Conservation (phyloP, 495 filamentous ascomycete genomes). For the Aspergillus nidulans region DNA sequence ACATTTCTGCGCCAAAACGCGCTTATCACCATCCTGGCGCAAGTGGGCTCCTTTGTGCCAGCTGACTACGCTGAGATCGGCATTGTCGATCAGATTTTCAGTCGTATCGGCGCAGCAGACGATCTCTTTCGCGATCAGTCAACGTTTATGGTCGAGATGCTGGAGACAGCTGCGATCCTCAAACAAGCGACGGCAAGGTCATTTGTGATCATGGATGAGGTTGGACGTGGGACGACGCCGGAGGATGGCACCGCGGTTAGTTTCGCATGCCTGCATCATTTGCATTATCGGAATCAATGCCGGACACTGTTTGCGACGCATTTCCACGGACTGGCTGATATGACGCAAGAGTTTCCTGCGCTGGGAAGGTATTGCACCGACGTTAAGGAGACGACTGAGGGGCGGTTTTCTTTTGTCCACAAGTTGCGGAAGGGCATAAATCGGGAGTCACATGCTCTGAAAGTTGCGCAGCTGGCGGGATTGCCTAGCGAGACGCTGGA, state of each 20-base stretch:
- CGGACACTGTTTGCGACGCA: conserved; percentile 91
- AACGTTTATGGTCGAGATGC: conserved; percentile 77
- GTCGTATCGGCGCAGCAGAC: conserved; percentile 86
- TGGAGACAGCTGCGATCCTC: conserved; percentile 50
- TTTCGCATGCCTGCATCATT: conserved; percentile 79
- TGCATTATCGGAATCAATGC: conserved; percentile 69
- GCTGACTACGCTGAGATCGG: conserved; percentile 80
- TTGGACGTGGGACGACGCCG: conserved; percentile 89
- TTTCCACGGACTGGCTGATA: conserved; percentile 80
- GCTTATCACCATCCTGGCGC: conserved; percentile 85
- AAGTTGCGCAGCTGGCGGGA: conserved; percentile 84
- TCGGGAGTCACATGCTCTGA: conserved; percentile 80
- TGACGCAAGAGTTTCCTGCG: conserved; percentile 58
- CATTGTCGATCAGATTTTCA: conserved; percentile 89
- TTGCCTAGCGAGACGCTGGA: conserved; percentile 57
- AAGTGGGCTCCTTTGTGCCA: conserved; percentile 87
- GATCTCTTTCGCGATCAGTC: conserved; percentile 88
- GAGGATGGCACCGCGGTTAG: conserved; percentile 86
- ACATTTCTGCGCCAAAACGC: conserved; percentile 95
- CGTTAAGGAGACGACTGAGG: conserved; percentile 60
- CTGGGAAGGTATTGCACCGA: conserved; percentile 88
- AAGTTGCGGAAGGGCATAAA: conserved; percentile 78
- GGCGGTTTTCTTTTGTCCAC: conserved; percentile 82
- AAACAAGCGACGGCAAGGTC: conserved; percentile 50
- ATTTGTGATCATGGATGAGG: conserved; percentile 99